phyloP scores from a whole-genome alignment of 176 grass and related monocot genomes.

The Pontederia crassipes region DNA sequence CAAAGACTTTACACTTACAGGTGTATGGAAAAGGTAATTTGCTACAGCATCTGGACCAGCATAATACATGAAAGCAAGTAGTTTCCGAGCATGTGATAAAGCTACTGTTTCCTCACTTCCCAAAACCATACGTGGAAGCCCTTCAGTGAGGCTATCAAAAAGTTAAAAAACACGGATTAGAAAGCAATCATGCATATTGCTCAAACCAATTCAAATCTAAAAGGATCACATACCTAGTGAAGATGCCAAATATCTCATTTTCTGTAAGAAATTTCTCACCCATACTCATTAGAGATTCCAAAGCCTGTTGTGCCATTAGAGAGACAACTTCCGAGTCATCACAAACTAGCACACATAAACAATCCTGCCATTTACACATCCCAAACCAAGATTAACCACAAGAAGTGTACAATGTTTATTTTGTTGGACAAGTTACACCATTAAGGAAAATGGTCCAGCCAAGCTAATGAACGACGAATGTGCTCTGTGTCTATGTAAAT shows the following conservation, averaged over 20 bases:
- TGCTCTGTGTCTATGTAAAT: slow-evolving; percentile 13
- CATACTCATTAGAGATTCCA: slow-evolving; percentile 53
- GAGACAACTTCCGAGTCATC: slow-evolving; percentile 60
- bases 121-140: slow-evolving; percentile 60
- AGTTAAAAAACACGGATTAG: slow-evolving; percentile 28
- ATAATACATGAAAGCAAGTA: slow-evolving; percentile 74
- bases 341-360: slow-evolving; percentile 66
- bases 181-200: slow-evolving; percentile 3
- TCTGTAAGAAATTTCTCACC: slow-evolving; percentile 47
- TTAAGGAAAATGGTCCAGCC: too few species aligned
- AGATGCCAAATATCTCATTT: slow-evolving; percentile 71
- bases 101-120: slow-evolving; percentile 69
- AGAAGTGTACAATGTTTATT: not conserved
- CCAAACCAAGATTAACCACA: slow-evolving; percentile 5
- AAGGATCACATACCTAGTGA: slow-evolving; percentile 55
- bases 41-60: slow-evolving; percentile 71
- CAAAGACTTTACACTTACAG: slow-evolving; percentile 35
- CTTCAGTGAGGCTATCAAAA: slow-evolving; percentile 57
- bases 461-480: not conserved
- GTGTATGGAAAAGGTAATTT: slow-evolving; percentile 64
- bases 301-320: slow-evolving; percentile 57
- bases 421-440: too few species aligned
- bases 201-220: slow-evolving; percentile 27
- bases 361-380: slow-evolving; percentile 59
- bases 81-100: slow-evolving; percentile 69